A percentile compares a stretch with the other conserved stretches of the same genome.
phyloP scores from a whole-genome alignment of 345 rosid genomes.

The Syzygium aqueum region DNA sequence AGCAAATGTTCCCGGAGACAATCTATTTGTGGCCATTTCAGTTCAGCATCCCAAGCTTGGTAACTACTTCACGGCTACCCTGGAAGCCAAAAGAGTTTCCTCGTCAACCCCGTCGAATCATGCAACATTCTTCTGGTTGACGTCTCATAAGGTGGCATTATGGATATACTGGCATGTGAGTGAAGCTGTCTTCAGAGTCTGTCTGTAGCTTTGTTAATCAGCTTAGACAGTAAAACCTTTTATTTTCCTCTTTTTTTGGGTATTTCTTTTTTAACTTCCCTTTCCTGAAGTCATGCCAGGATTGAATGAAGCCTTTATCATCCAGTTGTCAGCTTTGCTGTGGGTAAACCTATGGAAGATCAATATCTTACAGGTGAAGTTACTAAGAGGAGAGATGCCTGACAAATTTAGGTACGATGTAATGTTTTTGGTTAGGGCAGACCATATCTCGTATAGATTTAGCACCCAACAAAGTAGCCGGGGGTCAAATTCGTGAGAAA shows the following conservation, averaged over 20 bases:
- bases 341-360: not conserved
- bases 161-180: conserved; percentile 99
- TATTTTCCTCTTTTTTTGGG: not conserved
- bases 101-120: conserved; percentile 22
- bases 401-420: not conserved
- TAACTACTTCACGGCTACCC: conserved; percentile 63
- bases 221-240: not conserved
- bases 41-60: conserved; percentile 76
- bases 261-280: not conserved
- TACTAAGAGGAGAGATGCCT: not conserved
- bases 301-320: not conserved
- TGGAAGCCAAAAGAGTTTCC: conserved; percentile 46
- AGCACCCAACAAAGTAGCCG: not conserved
- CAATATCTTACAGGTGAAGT: not conserved
- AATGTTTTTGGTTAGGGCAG: not conserved
- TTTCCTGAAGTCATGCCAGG: not conserved
- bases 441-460: not conserved
- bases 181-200: not conserved
- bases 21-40: conserved; percentile 46
- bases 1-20: conserved; percentile 62
- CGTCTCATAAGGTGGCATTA: conserved; percentile 90
- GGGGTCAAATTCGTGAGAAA: not conserved
- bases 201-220: not conserved
- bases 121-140: conserved; percentile 79
- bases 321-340: not conserved